Conservation (phyloP, 1,139 yeast species). For the Kazachstania sp. region DNA sequence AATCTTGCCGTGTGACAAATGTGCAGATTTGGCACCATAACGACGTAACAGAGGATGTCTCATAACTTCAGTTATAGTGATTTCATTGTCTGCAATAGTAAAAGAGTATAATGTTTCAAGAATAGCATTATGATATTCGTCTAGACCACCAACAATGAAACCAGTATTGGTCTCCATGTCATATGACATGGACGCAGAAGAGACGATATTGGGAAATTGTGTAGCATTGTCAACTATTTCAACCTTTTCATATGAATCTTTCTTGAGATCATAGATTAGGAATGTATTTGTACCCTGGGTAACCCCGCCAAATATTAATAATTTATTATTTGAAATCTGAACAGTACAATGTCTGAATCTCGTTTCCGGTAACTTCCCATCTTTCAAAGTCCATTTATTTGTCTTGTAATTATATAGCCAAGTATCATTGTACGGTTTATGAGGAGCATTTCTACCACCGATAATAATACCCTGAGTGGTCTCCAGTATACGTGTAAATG, state of each 20-base stretch:
- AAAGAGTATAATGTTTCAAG: slow-evolving; percentile 21
- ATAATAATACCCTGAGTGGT: slow-evolving; percentile 35
- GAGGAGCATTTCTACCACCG: slow-evolving; percentile 68
- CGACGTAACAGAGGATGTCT: slow-evolving; percentile 33
- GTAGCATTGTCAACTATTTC: neutral
- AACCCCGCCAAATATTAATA: slow-evolving; percentile 51
- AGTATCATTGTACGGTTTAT: slow-evolving; percentile 36
- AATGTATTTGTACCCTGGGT: slow-evolving; percentile 19
- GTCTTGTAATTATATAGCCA: slow-evolving; percentile 29
- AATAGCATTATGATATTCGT: slow-evolving; percentile 17
- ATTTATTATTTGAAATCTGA: slow-evolving; percentile 29
- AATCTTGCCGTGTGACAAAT: slow-evolving; percentile 29
- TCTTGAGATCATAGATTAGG: slow-evolving; percentile 12
- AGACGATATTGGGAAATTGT: neutral
- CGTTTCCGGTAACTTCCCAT: slow-evolving; percentile 35
- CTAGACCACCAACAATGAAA: slow-evolving; percentile 19
- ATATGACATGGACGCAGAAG: slow-evolving; percentile 16
- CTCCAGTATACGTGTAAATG: slow-evolving; percentile 35
- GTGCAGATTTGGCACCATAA: slow-evolving; percentile 39
- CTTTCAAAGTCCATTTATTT: slow-evolving; percentile 33
- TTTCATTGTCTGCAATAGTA: slow-evolving; percentile 2
- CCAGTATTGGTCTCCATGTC: slow-evolving; percentile 8
- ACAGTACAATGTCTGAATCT: slow-evolving; percentile 50
- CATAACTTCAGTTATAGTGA: slow-evolving; percentile 6
- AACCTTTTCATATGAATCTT: slow-evolving; percentile 1